Base-by-base conservation (phyloP, 768 basidiomycete species). In the Erythrobasidium yunnanense region DNA sequence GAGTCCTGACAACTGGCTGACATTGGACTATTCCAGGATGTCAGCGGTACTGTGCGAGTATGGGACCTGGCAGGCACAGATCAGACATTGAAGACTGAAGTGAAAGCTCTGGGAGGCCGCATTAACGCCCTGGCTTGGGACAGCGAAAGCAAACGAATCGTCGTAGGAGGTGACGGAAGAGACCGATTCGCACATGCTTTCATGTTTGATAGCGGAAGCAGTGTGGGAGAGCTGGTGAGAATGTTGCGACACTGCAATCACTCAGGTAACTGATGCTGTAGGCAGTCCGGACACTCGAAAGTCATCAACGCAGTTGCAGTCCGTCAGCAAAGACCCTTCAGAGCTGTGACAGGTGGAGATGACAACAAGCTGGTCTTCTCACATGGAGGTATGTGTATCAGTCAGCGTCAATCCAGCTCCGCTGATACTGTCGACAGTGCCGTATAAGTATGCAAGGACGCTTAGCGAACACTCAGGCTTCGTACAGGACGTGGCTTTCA, bases 111-210 rank as follows among this genome's bases (percentile, higher is more conserved):
- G 2, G 71, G 70, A 2, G 77, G 77, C 1, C 74, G 73, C 65
- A 90, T 91, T 70, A 91, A 91, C 71, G 93, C 96, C 77, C 82
- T 97, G 22, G 86, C 86, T 11, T 97, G 93, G 93, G 93, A 96
- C 73, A 87, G 87, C 1, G 93, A 95, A 76, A 88, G 87, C 73
- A 93, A 95, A 75, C 82, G 93, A n/a, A 87, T 97, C 65, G 87
- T 96, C 53, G 88, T 86, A 5, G 92, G 88, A 13, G 93, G 93
- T 57, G 89, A 93, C 70, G 91, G 91, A 34, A 81, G 84, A 66
- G 92, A 91, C 72, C 89, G 87, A 89, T 90, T 58, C 66, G 76
- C 73, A 1, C 73, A 73, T 25, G 75, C 75, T 2, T 76, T 76
- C 72, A 73, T 72, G 38, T 74, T 76, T 69, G 75, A 76, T 55